Base-by-base conservation (phyloP, 2,329 filamentous ascomycete species). In the Xylariaceae sp. region DNA sequence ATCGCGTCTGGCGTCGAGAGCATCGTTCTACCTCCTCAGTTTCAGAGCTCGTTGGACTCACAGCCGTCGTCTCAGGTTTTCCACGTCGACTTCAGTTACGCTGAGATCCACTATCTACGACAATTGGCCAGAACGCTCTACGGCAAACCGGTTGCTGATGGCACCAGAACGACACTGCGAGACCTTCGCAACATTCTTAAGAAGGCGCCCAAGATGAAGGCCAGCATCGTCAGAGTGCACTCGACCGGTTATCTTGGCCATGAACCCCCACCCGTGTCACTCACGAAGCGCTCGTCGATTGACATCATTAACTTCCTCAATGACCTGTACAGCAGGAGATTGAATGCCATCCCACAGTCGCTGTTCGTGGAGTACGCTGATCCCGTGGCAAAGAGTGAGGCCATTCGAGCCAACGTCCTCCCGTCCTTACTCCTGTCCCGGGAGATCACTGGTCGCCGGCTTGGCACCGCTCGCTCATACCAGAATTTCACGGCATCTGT, bases 401-500 rank as follows among this genome's bases (percentile, higher is more conserved):
- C 65, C 0, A 57, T 63, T 2, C 73, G 73, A 4, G 66, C 70
- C 0, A 70, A 68, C 17, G 68, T 69, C 5, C 53, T 81, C 0
- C 68, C 77, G 0, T 72, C 75, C 0, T 65, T 84, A 2, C 70
- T 84, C 0, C 66, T 82, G 2, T 76, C 79, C 0, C 75, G 82
- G 8, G 80, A 83, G 65, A 69, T 82, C 2, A 71, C 73, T 2
- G 81, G 82, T 0, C 76, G 77, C 45, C 71, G 73, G 9, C 73
- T 79, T 42, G 76, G 77, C 0, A 71, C 72, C 2, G 76, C 73
- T 60, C 73, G 77, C 3, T 67, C 69, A 11, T 77, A 76, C 3
- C 63, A 74, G 15, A 78, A 82, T 62, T 78, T 82, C 42, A 72
- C 73, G 17, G 77, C 76, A 42, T 75, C 78, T 44, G 75, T 82